Evolutionary conservation across 1,139 yeast species (phyloP).

Genomic region (Protomyces gravidus): DNA sequence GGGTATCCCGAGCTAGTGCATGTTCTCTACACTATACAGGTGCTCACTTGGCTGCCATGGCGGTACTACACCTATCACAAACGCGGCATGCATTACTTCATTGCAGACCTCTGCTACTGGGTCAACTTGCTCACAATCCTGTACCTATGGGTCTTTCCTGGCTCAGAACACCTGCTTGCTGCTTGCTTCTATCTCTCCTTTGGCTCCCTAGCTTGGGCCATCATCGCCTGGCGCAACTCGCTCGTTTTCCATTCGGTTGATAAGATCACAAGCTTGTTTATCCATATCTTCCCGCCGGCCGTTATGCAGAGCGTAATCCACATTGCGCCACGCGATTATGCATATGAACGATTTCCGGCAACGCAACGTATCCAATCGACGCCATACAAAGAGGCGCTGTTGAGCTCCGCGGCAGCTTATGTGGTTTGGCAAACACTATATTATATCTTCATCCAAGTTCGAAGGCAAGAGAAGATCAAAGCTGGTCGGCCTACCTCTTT

Average conservation of each 20-base stretch:
- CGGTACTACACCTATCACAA: slow-evolving; percentile 79
- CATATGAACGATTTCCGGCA: slow-evolving; percentile 67
- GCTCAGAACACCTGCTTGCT: slow-evolving; percentile 43
- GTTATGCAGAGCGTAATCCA: slow-evolving; percentile 85
- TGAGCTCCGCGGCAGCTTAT: slow-evolving; percentile 79
- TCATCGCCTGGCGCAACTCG: slow-evolving; percentile 92
- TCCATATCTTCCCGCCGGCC: slow-evolving; percentile 86
- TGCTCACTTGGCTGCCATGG: slow-evolving; percentile 70
- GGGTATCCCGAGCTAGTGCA: slow-evolving; percentile 73
- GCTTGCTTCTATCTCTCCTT: slow-evolving; percentile 25
- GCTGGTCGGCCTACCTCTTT: slow-evolving; percentile 86
- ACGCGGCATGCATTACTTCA: slow-evolving; percentile 71
- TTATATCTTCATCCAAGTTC: slow-evolving; percentile 85
- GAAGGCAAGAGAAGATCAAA: slow-evolving; percentile 71
- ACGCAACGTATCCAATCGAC: slow-evolving; percentile 63
- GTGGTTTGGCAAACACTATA: slow-evolving; percentile 87
- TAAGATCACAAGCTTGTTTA: slow-evolving; percentile 56
- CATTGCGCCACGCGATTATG: slow-evolving; percentile 53
- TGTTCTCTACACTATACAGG: slow-evolving; percentile 61
- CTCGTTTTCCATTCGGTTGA: slow-evolving; percentile 87
- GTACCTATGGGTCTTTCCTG: slow-evolving; percentile 79
- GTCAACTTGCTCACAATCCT: slow-evolving; percentile 67
- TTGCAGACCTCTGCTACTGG: slow-evolving; percentile 91
- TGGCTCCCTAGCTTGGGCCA: slow-evolving; percentile 84
- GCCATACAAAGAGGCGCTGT: slow-evolving; percentile 66